Evolutionary conservation across 2,329 filamentous ascomycete species (phyloP).

Genomic region (Coleophoma crateriformis): DNA sequence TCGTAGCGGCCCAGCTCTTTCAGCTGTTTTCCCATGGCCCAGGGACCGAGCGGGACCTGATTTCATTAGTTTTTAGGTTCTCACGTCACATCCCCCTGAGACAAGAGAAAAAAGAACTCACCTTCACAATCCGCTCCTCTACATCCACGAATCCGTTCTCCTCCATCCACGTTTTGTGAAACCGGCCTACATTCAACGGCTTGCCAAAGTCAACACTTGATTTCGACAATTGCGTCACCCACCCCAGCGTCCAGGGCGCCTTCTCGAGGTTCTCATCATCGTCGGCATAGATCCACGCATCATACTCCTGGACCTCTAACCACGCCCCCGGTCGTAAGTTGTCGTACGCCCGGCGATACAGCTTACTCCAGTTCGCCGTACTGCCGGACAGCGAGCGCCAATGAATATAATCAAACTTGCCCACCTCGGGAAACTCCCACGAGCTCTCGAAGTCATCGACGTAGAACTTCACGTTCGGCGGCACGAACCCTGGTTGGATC

Average conservation of each 20-base stretch:
- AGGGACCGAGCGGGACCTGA: slow-evolving; percentile 30
- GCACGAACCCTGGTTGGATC: slow-evolving; percentile 36
- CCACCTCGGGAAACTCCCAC: slow-evolving; percentile 29
- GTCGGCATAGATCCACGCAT: background rate
- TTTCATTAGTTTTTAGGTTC: too few species aligned
- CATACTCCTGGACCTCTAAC: background rate
- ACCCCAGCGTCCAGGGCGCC: background rate
- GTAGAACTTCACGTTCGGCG: slow-evolving; percentile 54
- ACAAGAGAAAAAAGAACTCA: too few species aligned
- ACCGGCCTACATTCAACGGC: too few species aligned
- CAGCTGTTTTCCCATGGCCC: slow-evolving; percentile 28
- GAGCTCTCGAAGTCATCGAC: slow-evolving; percentile 47
- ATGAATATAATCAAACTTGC: slow-evolving; percentile 53
- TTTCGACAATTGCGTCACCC: background rate
- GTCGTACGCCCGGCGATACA: slow-evolving; percentile 42
- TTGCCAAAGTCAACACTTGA: too few species aligned
- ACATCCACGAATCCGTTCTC: too few species aligned
- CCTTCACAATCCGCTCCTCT: too few species aligned
- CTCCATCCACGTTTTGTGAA: too few species aligned
- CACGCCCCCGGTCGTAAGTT: background rate
- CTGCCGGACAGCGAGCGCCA: slow-evolving; percentile 48
- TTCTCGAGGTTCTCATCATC: background rate
- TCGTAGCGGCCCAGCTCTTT: slow-evolving; percentile 30
- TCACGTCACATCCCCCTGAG: too few species aligned
- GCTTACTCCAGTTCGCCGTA: slow-evolving; percentile 46